Evolutionary conservation across 495 filamentous ascomycete genomes (phyloP).

Genomic region (Penicillium psychrofluorescens): DNA sequence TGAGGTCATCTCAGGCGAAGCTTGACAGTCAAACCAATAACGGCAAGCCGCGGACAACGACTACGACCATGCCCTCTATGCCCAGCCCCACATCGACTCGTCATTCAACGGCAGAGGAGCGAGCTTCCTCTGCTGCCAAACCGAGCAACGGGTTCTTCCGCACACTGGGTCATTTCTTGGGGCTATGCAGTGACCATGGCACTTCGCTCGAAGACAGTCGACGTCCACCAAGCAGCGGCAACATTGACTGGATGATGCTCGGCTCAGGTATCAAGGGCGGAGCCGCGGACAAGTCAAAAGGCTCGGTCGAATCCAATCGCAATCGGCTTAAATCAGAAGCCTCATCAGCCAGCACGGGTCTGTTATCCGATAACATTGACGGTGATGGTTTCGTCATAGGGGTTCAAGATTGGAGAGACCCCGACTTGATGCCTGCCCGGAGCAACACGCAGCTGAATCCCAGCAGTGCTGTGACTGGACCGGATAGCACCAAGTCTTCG

Average conservation of each 20-base stretch:
- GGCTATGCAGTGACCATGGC: constrained; percentile 31
- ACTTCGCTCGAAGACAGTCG: constrained; percentile 45
- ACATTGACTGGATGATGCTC: constrained; percentile 66
- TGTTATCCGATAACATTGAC: constrained; percentile 17
- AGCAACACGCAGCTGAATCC: constrained; percentile 19
- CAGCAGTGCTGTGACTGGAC: constrained; percentile 14
- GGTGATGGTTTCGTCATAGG: constrained; percentile 82
- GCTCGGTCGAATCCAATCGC: constrained; percentile 1
- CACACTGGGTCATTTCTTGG: constrained; percentile 46
- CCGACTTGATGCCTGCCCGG: constrained; percentile 55
- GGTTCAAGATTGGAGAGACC: constrained; percentile 87
- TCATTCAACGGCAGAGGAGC: constrained; percentile 14
- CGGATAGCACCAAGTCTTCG: constrained; percentile 17
- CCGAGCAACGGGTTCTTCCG: constrained; percentile 47
- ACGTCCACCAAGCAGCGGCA: constrained; percentile 76
- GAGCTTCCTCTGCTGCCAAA: constrained; percentile 7
- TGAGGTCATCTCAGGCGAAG: constrained; percentile 15
- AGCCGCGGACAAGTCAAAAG: constrained; percentile 14
- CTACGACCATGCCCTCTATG: constrained; percentile 16
- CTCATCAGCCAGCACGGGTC: constrained; percentile 9
- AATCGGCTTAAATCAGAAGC: constrained; percentile 7
- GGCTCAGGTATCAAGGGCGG: constrained; percentile 60
- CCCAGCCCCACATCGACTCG: constrained; percentile 21
- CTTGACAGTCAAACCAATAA: constrained; percentile 11
- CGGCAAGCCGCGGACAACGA: constrained; percentile 12